Evolutionary conservation across 2,329 filamentous ascomycete species (phyloP), one percentile per base, ranked within the genome.

Genomic region (Neonectria coccinea): DNA sequence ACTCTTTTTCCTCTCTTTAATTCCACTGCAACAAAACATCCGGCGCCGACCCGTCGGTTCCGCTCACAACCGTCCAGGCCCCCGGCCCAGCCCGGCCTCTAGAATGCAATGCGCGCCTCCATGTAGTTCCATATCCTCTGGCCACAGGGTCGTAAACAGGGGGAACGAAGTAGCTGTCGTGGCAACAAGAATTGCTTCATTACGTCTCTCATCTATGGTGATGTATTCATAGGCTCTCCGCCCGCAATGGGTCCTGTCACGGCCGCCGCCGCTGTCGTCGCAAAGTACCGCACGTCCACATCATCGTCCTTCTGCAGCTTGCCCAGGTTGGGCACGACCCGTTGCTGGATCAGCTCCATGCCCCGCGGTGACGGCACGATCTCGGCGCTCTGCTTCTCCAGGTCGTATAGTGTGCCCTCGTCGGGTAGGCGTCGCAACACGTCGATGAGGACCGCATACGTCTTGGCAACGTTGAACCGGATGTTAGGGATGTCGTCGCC

Each of bases 401-500:
- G 81, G 56, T 93, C 89, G 77, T 91, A 89, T 67, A 98, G 85
- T 14, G 95, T 98, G 66, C 94, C 94, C 76, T 96, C 87, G 59
- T 94, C 92, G 3, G 96, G 95, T 60, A 99, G 86, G 73, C 93
- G 92, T 81, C 95, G 94, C 75, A 99, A 86, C n/a, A 94, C 94
- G 72, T 92, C 90, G 75, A 98, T 94, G 64, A 99, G 84, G 56
- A 96, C 91, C 22, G 90, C 89, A 77, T 98, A 99, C 51, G 96
- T 98, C 85, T 99, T 99, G 73, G 96, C 96, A 52, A 99, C 96
- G 80, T 99, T 99, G 88, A 99, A 99, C 56, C 96, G 93, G 78
- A 99, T 99, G 83, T 99, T 99, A 71, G 96, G 96, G 68, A 99
- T 99, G 48, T 97, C 94, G 77, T 99, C 96, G 50, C 89, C 88